Conservation (phyloP, 495 filamentous ascomycete species). For the Letharia columbiana region DNA sequence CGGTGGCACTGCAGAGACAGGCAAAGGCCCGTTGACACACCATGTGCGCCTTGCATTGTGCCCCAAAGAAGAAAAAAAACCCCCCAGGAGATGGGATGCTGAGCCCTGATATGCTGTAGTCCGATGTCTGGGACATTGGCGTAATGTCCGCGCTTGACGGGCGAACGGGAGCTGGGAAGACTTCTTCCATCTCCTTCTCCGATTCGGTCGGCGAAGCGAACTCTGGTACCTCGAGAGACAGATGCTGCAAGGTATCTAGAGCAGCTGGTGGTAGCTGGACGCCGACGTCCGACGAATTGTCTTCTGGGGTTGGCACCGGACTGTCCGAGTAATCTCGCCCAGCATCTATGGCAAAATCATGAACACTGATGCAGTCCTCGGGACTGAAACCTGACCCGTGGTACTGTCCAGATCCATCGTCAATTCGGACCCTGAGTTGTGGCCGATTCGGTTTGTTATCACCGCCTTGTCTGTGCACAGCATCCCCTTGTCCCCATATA, state of each 20-base stretch:
- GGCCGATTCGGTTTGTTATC: conserved; percentile 11
- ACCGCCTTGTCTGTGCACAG: neutral
- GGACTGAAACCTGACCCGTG: conserved; percentile 16
- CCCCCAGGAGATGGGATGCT: conserved; percentile 83
- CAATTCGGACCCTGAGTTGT: conserved; percentile 14
- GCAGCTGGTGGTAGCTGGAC: conserved; percentile 73
- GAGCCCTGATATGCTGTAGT: conserved; percentile 56
- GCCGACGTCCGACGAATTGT: conserved; percentile 47
- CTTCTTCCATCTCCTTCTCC: conserved; percentile 40
- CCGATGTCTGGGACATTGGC: conserved; percentile 40
- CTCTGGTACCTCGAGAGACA: conserved; percentile 47
- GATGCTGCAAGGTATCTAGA: conserved; percentile 65
- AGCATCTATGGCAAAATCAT: conserved; percentile 19
- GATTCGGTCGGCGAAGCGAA: conserved; percentile 31
- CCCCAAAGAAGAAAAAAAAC: conserved; percentile 82
- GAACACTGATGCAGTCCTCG: conserved; percentile 17
- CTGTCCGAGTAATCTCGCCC: conserved; percentile 22
- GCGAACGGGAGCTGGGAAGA: conserved; percentile 27
- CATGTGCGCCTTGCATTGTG: conserved; percentile 68
- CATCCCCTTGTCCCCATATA: conserved; percentile 31
- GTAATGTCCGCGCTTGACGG: conserved; percentile 38
- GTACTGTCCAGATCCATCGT: conserved; percentile 11
- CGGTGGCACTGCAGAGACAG: conserved; percentile 43
- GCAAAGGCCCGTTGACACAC: conserved; percentile 36
- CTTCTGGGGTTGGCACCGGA: conserved; percentile 22